Conservation (phyloP, 2,329 filamentous ascomycete species). For the Colletotrichum agaves region DNA sequence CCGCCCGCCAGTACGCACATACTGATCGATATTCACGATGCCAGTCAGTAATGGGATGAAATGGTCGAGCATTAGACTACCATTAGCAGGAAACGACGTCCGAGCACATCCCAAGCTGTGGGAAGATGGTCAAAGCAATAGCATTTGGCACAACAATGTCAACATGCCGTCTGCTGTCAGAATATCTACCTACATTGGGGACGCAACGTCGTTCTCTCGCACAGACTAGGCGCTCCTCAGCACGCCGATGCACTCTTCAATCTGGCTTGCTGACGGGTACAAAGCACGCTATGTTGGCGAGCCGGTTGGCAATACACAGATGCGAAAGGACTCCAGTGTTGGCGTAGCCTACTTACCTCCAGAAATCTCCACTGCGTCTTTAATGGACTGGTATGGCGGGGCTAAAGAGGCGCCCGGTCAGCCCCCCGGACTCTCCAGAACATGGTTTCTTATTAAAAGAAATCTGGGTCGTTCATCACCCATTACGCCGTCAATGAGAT, state of each 20-base stretch:
- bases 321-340: slow-evolving; percentile 5
- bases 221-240: slow-evolving; percentile 16
- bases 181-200: slow-evolving; percentile 5
- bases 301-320: background rate
- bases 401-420: slow-evolving; percentile 14
- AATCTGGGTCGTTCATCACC: slow-evolving; percentile 17
- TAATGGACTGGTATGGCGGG: slow-evolving; percentile 23
- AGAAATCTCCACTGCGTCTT: slow-evolving; percentile 22
- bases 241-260: slow-evolving; percentile 3
- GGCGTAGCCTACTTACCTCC: slow-evolving; percentile 5
- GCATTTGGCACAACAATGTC: slow-evolving; percentile 1
- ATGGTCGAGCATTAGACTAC: background rate
- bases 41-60: slow-evolving; percentile 16
- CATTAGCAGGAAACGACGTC: background rate
- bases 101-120: slow-evolving; percentile 13
- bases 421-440: slow-evolving; percentile 24
- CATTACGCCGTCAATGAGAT: slow-evolving; percentile 13
- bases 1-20: background rate
- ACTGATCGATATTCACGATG: background rate
- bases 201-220: slow-evolving; percentile 16
- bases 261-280: slow-evolving; percentile 12
- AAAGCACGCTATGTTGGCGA: too few species aligned
- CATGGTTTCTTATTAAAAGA: slow-evolving; percentile 13
- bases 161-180: slow-evolving; percentile 3
- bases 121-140: background rate